Evolutionary conservation across 116 monocot species (phyloP).

Genomic region (Cymodocea nodosa): DNA sequence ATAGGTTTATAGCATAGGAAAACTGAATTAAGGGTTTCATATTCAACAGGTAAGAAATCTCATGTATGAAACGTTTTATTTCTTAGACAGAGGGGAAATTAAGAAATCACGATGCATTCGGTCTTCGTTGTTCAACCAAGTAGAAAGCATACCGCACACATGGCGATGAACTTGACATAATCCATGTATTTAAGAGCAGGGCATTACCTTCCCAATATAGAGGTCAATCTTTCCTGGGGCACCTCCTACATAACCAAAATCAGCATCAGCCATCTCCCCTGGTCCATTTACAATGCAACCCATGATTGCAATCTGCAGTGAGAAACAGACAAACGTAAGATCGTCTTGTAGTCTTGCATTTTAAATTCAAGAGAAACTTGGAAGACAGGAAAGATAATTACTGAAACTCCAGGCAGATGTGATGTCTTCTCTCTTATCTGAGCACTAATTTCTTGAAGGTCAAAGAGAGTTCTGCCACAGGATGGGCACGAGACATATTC

Average conservation of each 20-base stretch:
- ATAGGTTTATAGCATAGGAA: too few relatives aligned
- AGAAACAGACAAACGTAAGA: background rate
- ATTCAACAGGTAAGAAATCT: too few relatives aligned
- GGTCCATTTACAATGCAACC: conserved; percentile 99
- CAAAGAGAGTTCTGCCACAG: conserved; percentile 94
- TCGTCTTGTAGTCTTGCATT: too few relatives aligned
- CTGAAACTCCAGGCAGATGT: conserved; percentile 95
- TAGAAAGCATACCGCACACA: too few relatives aligned
- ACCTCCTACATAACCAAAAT: conserved; percentile 98
- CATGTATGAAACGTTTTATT: too few relatives aligned
- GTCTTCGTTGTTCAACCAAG: too few relatives aligned
- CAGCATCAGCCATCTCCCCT: conserved; percentile 99
- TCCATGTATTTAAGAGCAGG: too few relatives aligned
- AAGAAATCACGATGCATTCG: too few relatives aligned
- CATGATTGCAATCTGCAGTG: conserved; percentile 94
- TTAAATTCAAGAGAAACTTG: too few relatives aligned
- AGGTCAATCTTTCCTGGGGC: conserved; percentile 99
- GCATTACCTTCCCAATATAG: conserved; percentile 90
- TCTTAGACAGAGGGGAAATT: too few relatives aligned
- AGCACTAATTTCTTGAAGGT: conserved; percentile 96
- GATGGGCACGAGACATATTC: conserved; percentile 99
- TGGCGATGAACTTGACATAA: too few relatives aligned
- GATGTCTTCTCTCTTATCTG: conserved; percentile 95
- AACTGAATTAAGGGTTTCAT: too few relatives aligned
- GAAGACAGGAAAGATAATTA: conserved; percentile 13